phyloP scores from a whole-genome alignment of 1,284 basidiomycete genomes.

The Pseudomicrostroma phylloplanum region DNA sequence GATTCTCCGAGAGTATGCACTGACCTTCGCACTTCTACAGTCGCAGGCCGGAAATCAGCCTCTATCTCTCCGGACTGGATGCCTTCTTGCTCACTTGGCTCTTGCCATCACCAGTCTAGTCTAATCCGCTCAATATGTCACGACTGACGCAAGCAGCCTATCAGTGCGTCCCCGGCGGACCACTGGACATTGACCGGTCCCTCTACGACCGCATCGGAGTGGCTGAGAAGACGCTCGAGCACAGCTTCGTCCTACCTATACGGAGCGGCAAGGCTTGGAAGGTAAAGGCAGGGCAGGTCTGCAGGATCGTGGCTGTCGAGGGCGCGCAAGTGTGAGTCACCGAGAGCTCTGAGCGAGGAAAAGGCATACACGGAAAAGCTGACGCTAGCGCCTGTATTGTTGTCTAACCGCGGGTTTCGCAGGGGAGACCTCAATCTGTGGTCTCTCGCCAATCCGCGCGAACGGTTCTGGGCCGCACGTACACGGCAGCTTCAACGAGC shows the following conservation, averaged over 20 bases:
- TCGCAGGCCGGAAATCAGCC: too few relatives aligned
- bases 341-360: not conserved
- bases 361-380: not conserved
- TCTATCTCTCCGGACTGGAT: too few relatives aligned
- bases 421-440: constrained; percentile 19
- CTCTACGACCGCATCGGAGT: not conserved
- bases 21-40: too few relatives aligned
- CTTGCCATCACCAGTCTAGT: too few relatives aligned
- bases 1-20: too few relatives aligned
- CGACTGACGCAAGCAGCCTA: constrained; percentile 2
- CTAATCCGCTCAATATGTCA: too few relatives aligned
- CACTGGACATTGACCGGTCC: not conserved
- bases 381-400: too few relatives aligned
- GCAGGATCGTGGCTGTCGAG: constrained; percentile 14
- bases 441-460: constrained; percentile 17
- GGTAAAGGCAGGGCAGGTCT: constrained; percentile 15
- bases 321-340: not conserved
- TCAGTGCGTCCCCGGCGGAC: not conserved
- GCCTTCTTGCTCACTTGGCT: too few relatives aligned
- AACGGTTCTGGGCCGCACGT: constrained; percentile 21
- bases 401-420: too few relatives aligned
- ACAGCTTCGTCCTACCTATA: not conserved
- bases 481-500: constrained; percentile 22
- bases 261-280: constrained; percentile 12
- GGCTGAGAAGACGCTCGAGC: not conserved